Percentiles rank a stretch among this genome's conserved stretches.
Evolutionary conservation across 768 basidiomycete species (phyloP).

Genomic region (Boletellus ananiceps): DNA sequence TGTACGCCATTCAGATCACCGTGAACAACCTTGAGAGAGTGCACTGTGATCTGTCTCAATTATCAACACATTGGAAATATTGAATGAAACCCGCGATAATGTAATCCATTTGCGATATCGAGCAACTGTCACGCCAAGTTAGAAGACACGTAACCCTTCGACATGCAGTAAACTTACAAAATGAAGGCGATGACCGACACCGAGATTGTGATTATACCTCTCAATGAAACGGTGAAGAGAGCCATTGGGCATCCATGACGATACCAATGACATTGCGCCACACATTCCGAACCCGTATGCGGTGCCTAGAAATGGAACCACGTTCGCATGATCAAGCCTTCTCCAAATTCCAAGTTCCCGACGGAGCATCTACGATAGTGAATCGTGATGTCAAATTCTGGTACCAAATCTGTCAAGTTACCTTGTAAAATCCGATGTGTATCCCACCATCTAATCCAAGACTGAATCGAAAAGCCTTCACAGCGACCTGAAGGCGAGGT

Average conservation of each 20-base stretch:
- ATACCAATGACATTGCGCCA: not conserved
- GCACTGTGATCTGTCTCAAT: not conserved
- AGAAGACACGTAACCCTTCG: too few relatives aligned
- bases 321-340: not conserved
- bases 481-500: too few relatives aligned
- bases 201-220: too few relatives aligned
- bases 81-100: not conserved
- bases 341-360: slow-evolving; percentile 10
- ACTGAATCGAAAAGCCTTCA: too few relatives aligned
- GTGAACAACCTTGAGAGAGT: not conserved
- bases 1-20: too few relatives aligned
- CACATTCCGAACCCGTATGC: not conserved
- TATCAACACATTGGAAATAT: too few relatives aligned
- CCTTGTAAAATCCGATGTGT: not conserved
- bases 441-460: too few relatives aligned
- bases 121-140: not conserved
- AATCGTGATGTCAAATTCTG: not conserved
- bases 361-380: not conserved
- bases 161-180: too few relatives aligned
- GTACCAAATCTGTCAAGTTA: not conserved
- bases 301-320: slow-evolving; percentile 2
- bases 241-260: too few relatives aligned
- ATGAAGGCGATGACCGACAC: too few relatives aligned
- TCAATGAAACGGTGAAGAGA: too few relatives aligned
- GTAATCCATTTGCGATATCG: not conserved